phyloP scores from a whole-genome alignment of 352 stramenopile species.

The Globisporangium perplexum region DNA sequence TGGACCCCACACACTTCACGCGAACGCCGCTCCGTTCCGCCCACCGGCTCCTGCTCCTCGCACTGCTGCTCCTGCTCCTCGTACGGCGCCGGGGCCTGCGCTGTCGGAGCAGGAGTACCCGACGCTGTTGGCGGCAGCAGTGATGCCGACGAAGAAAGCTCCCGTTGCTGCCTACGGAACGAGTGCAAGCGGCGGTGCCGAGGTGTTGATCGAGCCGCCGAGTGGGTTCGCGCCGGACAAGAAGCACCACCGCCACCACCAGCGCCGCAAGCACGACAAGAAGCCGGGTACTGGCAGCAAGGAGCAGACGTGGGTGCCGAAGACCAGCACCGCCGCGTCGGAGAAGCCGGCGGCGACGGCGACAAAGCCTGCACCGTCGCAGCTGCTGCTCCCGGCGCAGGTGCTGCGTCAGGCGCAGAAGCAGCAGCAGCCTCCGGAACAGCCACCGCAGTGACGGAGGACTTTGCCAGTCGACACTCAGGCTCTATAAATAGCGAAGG shows the following conservation, averaged over 20 bases:
- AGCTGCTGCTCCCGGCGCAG: conserved; percentile 45
- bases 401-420: conserved; percentile 45
- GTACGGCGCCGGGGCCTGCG: background rate
- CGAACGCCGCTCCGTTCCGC: conserved; percentile 7
- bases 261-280: conserved; percentile 11
- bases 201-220: background rate
- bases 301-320: conserved; percentile 30
- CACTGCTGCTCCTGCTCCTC: background rate
- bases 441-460: no score
- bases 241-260: conserved; percentile 12
- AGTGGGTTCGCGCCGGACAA: background rate
- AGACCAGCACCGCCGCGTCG: conserved; percentile 24
- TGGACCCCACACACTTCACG: conserved; percentile 17
- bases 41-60: no score
- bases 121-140: conserved; percentile 14
- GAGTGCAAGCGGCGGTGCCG: background rate
- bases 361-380: conserved; percentile 14
- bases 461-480: no score
- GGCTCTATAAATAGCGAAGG: no score
- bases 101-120: conserved; percentile 21
- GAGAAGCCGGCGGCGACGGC: background rate
- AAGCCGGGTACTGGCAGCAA: conserved; percentile 6
- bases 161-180: background rate
- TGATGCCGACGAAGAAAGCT: conserved; percentile 2
- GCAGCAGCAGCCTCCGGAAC: conserved; percentile 22